Base-by-base conservation (phyloP, 2,329 filamentous ascomycete species). In the Fusarium torreyae region DNA sequence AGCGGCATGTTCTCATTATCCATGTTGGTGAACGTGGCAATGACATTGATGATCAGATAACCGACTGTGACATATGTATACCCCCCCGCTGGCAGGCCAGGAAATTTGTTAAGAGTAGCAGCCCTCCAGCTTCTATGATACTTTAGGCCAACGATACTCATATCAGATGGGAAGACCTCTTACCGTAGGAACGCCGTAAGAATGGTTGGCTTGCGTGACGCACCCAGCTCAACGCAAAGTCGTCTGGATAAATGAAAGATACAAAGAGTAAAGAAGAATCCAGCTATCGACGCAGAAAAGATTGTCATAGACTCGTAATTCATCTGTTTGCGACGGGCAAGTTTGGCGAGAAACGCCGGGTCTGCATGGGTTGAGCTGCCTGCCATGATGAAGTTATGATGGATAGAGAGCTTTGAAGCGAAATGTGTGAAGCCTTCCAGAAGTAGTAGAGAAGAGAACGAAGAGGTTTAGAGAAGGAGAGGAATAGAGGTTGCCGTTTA, bases 21-120 rank as follows among this genome's bases (percentile, higher is more conserved):
- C n/a, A 79, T 60, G 54, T 79, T 76, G 10, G 73, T 74, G 43
- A 83, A 79, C 7, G 73, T 69, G 18, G 77, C 60, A 17, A 76
- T 58, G 17, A 80, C 15, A 48, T 83, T 83, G 46, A 81, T 71
- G 7, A 66, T 69, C 8, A 79, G 13, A 34, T 80, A 83, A 6
- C 70, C 33, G 11, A 68, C 38, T 31, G 78, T 67, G 10, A 79
- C 43, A 10, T 72, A 46, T 0, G 73, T 71, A 57, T 83, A 80
- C 8, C 78, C 81, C 5, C 71, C 58, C 5, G 79, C 79, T 4
- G 78, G 79, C 1, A 78, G 53, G 1, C 68, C 64, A 1, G 68
- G 70, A 4, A 74, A 65, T 33, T 73, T 76, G 6, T 69, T 73
- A 18, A 80, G 69, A 26, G 71, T 59, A 8, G 74, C 20, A 36